phyloP scores from a whole-genome alignment of 768 basidiomycete species.

The Pisolithus marmoratus region DNA sequence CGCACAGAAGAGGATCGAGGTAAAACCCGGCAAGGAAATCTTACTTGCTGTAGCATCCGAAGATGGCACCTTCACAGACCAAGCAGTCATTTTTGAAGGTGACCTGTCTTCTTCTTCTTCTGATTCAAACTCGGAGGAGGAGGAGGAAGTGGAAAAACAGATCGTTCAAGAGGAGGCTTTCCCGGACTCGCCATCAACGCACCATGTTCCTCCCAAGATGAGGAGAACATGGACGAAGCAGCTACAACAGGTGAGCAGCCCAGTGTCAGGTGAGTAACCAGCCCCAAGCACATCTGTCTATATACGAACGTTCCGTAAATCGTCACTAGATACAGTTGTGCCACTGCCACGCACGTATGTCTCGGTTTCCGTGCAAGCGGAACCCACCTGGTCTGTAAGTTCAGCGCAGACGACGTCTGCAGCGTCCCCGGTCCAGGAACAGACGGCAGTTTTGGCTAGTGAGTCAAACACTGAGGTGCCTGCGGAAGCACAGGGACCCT shows the following conservation, averaged over 20 bases:
- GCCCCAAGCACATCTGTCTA: constrained; percentile 2
- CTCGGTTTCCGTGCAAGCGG: constrained; percentile 43
- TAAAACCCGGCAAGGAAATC: constrained; percentile 67
- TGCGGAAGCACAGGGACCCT: constrained; percentile 7
- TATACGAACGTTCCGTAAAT: constrained; percentile 25
- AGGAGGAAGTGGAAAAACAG: constrained; percentile 37
- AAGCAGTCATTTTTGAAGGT: constrained; percentile 54
- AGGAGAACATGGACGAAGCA: constrained; percentile 54
- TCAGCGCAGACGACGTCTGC: constrained; percentile 33
- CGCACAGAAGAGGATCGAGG: constrained; percentile 63
- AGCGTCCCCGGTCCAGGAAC: constrained; percentile 11
- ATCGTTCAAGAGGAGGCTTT: constrained; percentile 37
- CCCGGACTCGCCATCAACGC: constrained; percentile 26
- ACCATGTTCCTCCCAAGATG: constrained; percentile 58
- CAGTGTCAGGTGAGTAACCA: constrained; percentile 32
- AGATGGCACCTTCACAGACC: constrained; percentile 50
- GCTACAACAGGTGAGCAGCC: constrained; percentile 36
- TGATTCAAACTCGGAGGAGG: constrained; percentile 30
- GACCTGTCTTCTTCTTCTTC: constrained; percentile 27
- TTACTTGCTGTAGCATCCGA: constrained; percentile 51
- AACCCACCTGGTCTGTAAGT: constrained; percentile 30
- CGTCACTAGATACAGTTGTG: constrained; percentile 21
- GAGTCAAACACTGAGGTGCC: constrained; percentile 6
- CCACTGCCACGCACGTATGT: constrained; percentile 24
- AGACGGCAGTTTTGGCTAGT: neutral